Evolutionary conservation across 352 stramenopile genomes (phyloP), one percentile per base, ranked within the genome.

Genomic region (Globisporangium polare): DNA sequence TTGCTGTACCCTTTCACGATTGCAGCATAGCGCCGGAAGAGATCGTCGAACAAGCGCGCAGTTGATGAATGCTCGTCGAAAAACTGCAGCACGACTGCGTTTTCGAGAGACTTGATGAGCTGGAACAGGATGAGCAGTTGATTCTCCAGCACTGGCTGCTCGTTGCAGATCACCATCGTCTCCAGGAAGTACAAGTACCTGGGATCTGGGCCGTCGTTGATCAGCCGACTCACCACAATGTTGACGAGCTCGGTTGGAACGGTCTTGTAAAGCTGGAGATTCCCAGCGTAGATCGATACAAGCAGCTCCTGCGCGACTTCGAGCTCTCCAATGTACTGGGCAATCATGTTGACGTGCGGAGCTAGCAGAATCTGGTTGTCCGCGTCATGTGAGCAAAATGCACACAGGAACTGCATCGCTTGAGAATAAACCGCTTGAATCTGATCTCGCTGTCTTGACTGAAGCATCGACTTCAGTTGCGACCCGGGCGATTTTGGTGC

Each of bases 71-170:
- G 58, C 55, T 84, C 74, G 41, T 88, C 77, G 59, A 89, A 84
- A 31, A 74, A 69, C 62, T 90, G 78, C 9, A 89, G 39, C 1
- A 89, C 70, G 7, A 66, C 67, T 0, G 62, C 67, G 51, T 63
- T 83, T 26, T 88, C 77, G 22, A 88, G 63, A 47, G 73, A 82
- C 53, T 89, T 89, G n/a, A 88, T 63, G 22, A 90, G 56, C 60
- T 89, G 78, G 26, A 88, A 87, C 5, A 90, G 60, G 15, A 90
- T 79, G 2, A 90, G 57, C 12, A 89, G 60, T 43, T 89, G 81
- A 31, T 90, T 90, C 33, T 90, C 81, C 13, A 80, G 47, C 15
- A 89, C 64, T 0, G 81, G 77, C n/a, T 66, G 68, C 35, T 89
- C 77, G 43, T 80, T 69, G 47, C 78, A 89, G 27, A 88, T 67